A percentile compares a stretch with the other conserved stretches of the same genome.
Conservation (phyloP, 106 monocot species). For the Dendrobium catenatum region DNA sequence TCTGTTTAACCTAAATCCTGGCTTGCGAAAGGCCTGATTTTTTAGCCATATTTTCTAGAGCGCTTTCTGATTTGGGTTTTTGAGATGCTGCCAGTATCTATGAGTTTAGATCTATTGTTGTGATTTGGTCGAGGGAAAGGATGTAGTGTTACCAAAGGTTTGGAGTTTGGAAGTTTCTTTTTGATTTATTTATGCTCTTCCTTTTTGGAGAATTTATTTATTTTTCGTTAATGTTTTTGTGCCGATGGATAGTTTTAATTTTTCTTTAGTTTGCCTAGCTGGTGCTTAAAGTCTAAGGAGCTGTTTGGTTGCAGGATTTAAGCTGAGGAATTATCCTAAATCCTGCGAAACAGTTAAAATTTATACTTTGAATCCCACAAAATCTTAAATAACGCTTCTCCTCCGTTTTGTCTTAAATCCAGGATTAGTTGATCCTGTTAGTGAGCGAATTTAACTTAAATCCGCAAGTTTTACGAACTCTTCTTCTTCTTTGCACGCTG, state of each 20-base stretch:
- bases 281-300: neutral
- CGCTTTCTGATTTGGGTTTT: neutral
- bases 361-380: too few species aligned
- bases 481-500: too few species aligned
- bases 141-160: neutral
- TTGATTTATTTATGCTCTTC: neutral
- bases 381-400: too few species aligned
- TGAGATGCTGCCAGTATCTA: neutral
- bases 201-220: neutral
- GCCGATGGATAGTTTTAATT: neutral
- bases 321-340: too few species aligned
- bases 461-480: too few species aligned
- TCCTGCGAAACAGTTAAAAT: too few species aligned
- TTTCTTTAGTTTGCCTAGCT: neutral
- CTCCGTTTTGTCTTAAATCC: too few species aligned
- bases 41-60: neutral
- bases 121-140: neutral
- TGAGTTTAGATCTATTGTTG: neutral
- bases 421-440: too few species aligned
- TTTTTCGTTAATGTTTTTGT: neutral
- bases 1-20: neutral
- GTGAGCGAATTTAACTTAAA: too few species aligned
- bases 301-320: too few species aligned
- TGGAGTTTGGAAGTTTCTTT: neutral
- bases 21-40: neutral